Evolutionary conservation across 495 filamentous ascomycete species (phyloP), one percentile per base, ranked within the genome.

Genomic region (Aspergillus olivimuriae): DNA sequence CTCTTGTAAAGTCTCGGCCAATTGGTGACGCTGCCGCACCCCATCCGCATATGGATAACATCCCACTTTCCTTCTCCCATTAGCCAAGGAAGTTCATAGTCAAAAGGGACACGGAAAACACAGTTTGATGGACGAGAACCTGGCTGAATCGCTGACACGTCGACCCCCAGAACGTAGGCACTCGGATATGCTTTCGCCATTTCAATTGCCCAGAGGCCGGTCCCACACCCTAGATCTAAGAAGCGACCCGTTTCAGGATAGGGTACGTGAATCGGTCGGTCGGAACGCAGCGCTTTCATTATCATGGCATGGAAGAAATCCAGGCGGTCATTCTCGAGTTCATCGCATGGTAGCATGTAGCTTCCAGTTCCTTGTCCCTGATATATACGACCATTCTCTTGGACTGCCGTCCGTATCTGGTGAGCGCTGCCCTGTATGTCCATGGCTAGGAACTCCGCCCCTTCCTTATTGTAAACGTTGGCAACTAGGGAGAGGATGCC

Each of bases 241-340:
- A 40, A 26, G 10, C 37, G 37, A n/a, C 19, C 37, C 8, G 17
- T 40, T 10, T 10, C 3, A 7, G 4, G 19, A n/a, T 11, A 16
- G 26, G 37, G 37, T 12, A 26, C 37, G 37, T 40, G 37, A 23
- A 40, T 23, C 21, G 26, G 14, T 26, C 26, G 22, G 4, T 18
- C 11, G 15, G 17, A 28, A 28, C 24, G 5, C 24, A 28, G 24
- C 11, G 24, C 24, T 5, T 8, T n/a, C 21, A 9, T 9, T 7
- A 40, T 23, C 11, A 40, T 23, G 3, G 21, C 7, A 40, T 40
- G 20, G 6, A 40, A 26, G 20, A 40, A 40, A 40, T 40, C 37
- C 10, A 40, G 24, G 22, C 37, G 37, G 15, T 40, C 37, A 8
- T 40, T 18, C 20, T 40, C 37, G 3, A 4, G 37, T 21, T 40